These are phyloP conservation scores for Conticribra weissflogii DNA, from an alignment of 108 stramenopile species.

Conservation along the genomic window DNA sequence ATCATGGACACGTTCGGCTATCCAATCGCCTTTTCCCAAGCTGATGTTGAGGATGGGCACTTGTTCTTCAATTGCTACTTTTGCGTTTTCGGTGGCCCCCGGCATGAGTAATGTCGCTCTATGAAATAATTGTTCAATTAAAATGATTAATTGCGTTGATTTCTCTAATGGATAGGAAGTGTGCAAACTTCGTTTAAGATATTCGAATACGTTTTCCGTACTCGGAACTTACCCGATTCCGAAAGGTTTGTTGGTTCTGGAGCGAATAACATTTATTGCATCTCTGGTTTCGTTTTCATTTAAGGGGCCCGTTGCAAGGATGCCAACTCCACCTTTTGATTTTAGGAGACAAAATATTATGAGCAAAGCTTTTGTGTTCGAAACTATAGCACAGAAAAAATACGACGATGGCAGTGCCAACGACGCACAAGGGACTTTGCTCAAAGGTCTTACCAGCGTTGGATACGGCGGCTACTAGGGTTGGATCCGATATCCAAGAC, in stretches of 20 bases:
- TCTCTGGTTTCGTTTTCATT: constrained; percentile 67
- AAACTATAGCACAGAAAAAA: no score
- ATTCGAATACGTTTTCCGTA: not conserved
- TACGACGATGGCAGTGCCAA: no score
- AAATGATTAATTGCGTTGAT: no score
- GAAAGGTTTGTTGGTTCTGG: constrained; percentile 72
- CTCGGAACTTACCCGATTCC: constrained; percentile 55
- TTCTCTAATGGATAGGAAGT: no score
- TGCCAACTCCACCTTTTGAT: constrained; percentile 83
- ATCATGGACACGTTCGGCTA: constrained; percentile 66
- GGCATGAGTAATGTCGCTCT: constrained; percentile 87
- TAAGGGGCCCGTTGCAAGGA: constrained; percentile 87
- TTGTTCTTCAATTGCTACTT: constrained; percentile 83
- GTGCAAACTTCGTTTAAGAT: not conserved
- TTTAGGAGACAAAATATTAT: no score
- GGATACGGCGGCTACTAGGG: constrained; percentile 88
- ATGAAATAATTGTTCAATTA: no score
- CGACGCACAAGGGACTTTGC: no score
- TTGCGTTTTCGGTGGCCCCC: constrained; percentile 81
- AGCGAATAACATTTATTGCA: constrained; percentile 69
- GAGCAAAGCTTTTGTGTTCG: no score
- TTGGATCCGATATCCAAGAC: constrained; percentile 81
- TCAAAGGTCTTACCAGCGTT: constrained; percentile 61
- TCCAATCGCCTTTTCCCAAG: constrained; percentile 89
- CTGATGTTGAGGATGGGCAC: constrained; percentile 86